Evolutionary conservation across 345 rosid genomes (phyloP).

Genomic region (Populus alba): DNA sequence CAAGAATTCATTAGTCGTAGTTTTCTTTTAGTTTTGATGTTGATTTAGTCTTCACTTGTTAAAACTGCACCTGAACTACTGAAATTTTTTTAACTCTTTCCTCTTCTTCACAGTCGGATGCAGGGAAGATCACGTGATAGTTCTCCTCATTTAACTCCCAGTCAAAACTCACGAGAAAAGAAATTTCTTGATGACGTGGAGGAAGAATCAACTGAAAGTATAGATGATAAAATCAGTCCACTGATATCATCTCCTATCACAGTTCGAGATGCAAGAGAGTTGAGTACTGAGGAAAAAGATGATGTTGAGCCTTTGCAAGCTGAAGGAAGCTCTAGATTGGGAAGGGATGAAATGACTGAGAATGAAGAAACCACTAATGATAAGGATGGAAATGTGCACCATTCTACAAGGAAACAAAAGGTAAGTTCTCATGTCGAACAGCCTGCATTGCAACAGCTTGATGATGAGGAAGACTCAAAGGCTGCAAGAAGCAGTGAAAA

Average conservation of each 20-base stretch:
- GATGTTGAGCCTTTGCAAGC: conserved; percentile 28
- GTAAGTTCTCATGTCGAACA: conserved; percentile 41
- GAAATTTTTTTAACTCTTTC: background rate
- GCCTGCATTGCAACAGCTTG: conserved; percentile 45
- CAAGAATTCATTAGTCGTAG: background rate
- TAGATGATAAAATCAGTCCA: conserved; percentile 46
- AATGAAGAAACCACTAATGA: conserved; percentile 28
- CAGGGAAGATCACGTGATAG: conserved; percentile 33
- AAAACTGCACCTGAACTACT: background rate
- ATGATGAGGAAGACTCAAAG: conserved; percentile 67
- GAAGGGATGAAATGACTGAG: conserved; percentile 38
- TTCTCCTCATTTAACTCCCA: conserved; percentile 49
- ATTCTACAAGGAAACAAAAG: conserved; percentile 37
- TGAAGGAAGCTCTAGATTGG: conserved; percentile 52
- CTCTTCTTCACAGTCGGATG: conserved; percentile 28
- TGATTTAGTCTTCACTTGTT: background rate
- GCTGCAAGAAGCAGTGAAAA: conserved; percentile 89
- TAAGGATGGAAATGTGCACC: conserved; percentile 27
- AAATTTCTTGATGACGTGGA: conserved; percentile 39
- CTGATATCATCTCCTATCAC: conserved; percentile 41
- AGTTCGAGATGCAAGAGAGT: conserved; percentile 44
- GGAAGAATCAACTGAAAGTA: conserved; percentile 60
- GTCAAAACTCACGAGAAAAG: conserved; percentile 40
- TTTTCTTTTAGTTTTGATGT: background rate
- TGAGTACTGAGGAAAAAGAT: conserved; percentile 59